A percentile compares a stretch with the other conserved stretches of the same genome.
Evolutionary conservation across 106 monocot species (phyloP).

Genomic region (Alisma plantagoaquatica): DNA sequence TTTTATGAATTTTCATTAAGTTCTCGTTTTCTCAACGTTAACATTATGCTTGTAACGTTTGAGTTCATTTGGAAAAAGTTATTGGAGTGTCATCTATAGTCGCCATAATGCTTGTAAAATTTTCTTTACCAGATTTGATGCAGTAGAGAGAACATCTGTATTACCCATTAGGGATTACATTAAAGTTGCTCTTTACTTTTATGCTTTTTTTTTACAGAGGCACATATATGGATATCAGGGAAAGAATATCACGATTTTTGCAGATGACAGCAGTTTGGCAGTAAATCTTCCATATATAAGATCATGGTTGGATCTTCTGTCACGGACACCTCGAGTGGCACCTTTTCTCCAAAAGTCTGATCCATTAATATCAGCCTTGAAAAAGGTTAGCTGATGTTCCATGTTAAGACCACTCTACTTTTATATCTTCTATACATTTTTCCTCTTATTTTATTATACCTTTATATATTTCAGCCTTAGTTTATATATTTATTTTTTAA

Average conservation of each 20-base stretch:
- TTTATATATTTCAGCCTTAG: no score
- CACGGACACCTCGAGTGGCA: constrained; percentile 88
- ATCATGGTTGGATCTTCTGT: constrained; percentile 85
- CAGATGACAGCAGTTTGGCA: constrained; percentile 73
- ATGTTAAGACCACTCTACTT: no score
- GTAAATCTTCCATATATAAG: constrained; percentile 67
- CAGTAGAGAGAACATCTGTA: no score
- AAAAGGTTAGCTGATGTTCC: constrained; percentile 55
- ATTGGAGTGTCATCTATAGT: no score
- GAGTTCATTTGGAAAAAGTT: no score
- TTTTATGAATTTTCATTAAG: no score
- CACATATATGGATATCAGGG: constrained; percentile 88
- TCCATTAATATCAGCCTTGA: constrained; percentile 60
- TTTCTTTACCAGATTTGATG: no score
- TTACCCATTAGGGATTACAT: no score
- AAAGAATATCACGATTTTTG: constrained; percentile 75
- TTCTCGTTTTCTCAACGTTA: no score
- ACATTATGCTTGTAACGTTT: no score
- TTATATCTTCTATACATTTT: neutral
- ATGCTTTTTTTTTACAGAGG: constrained; percentile 39
- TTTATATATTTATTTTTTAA: constrained; percentile 1
- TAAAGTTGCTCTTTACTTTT: no score
- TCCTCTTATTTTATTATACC: neutral
- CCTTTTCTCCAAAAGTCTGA: constrained; percentile 84
- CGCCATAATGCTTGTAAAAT: no score